A percentile compares a stretch with the other conserved stretches of the same genome.
phyloP scores from a whole-genome alignment of 2,329 filamentous ascomycete species.

The Graphilbum fragrans region DNA sequence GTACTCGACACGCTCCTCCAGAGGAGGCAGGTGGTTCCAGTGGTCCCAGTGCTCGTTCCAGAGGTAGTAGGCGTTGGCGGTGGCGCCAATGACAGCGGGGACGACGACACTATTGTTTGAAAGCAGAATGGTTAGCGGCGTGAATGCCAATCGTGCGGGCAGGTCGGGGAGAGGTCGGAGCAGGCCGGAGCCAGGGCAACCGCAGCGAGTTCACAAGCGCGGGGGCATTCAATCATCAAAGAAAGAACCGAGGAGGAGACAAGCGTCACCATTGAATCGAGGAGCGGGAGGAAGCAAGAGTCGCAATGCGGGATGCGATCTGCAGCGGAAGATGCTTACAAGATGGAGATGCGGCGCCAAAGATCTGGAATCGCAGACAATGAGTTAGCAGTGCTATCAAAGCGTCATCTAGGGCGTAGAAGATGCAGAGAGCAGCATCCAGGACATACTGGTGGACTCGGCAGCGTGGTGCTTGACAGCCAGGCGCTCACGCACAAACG shows the following conservation, averaged over 20 bases:
- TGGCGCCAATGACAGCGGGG: conserved; percentile 59
- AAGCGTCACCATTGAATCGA: too few species aligned
- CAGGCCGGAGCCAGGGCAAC: too few species aligned
- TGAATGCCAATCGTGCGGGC: too few species aligned
- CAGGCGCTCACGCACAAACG: conserved; percentile 84
- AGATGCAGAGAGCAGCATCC: neutral
- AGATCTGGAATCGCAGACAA: conserved; percentile 45
- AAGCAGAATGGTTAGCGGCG: conserved; percentile 2
- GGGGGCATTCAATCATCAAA: neutral
- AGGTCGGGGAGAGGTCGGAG: too few species aligned
- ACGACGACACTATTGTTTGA: conserved; percentile 50
- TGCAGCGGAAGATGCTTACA: conserved; percentile 49
- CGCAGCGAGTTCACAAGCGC: neutral
- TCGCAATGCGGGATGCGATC: too few species aligned
- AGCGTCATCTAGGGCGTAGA: neutral
- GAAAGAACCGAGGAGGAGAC: neutral
- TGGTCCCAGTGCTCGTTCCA: conserved; percentile 98
- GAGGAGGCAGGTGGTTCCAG: conserved; percentile 70
- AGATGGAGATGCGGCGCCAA: conserved; percentile 93
- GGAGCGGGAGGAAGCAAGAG: too few species aligned
- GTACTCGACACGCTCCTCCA: conserved; percentile 89
- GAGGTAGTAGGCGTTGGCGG: conserved; percentile 76
- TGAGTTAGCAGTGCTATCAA: neutral
- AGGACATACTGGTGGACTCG: conserved; percentile 63
- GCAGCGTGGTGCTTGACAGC: conserved; percentile 85